Conservation (phyloP, 129 eudicot species). For the Lactuca sativa region DNA sequence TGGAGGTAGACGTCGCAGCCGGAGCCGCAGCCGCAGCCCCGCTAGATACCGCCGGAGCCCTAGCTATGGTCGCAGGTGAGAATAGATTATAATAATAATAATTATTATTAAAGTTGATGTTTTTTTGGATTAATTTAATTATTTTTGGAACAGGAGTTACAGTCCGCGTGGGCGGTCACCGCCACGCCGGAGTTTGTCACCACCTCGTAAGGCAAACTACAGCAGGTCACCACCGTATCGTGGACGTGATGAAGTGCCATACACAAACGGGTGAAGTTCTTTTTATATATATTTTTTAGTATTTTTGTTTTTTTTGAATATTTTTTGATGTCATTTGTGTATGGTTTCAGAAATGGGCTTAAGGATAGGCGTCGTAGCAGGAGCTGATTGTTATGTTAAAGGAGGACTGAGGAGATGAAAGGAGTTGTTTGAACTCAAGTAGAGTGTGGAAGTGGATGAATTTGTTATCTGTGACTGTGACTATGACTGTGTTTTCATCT, state of each 20-base stretch:
- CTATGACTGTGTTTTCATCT: slow-evolving; percentile 46
- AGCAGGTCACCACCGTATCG: slow-evolving; percentile 96
- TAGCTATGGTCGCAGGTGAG: slow-evolving; percentile 93
- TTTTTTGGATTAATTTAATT: neutral
- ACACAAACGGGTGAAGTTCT: slow-evolving; percentile 73
- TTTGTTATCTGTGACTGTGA: slow-evolving; percentile 53
- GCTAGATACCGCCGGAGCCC: slow-evolving; percentile 89
- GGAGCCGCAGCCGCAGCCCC: slow-evolving; percentile 73
- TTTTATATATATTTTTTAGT: neutral
- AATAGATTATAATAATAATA: too few relatives aligned
- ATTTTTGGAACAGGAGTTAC: slow-evolving; percentile 61
- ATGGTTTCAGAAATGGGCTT: slow-evolving; percentile 62
- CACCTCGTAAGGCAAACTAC: slow-evolving; percentile 77
- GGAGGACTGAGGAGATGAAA: neutral
- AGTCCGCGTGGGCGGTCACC: slow-evolving; percentile 97
- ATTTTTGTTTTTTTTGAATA: neutral
- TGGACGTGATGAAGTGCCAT: slow-evolving; percentile 86
- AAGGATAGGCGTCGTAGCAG: slow-evolving; percentile 97
- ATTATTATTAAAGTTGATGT: too few relatives aligned
- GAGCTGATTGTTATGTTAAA: slow-evolving; percentile 48
- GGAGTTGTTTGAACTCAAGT: slow-evolving; percentile 10
- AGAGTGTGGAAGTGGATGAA: slow-evolving; percentile 24
- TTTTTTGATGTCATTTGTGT: neutral
- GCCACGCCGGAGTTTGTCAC: slow-evolving; percentile 81
- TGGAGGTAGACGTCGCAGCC: slow-evolving; percentile 85